Base-by-base conservation (phyloP, 441 rosid genomes). In the Corymbia calophylla region DNA sequence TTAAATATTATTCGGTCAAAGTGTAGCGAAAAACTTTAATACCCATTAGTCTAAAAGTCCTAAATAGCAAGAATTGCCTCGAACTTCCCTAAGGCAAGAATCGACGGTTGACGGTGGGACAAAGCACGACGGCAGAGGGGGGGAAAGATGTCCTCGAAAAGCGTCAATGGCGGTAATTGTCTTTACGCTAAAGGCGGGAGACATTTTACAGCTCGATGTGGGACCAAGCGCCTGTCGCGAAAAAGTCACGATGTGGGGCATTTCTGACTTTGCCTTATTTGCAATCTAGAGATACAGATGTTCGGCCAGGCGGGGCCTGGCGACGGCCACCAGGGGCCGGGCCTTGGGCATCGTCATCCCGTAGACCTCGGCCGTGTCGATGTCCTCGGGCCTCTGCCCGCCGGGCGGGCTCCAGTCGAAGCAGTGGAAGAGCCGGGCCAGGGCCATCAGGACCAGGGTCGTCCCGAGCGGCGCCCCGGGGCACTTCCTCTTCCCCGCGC, bases 281-380 rank as follows among this genome's bases (percentile, higher is more conserved):
- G 56, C 87, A 55, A 5, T 9, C 27, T 87, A 77, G 66, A 23
- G 62, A 29, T 97, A 96, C 91, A 95, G 7, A 54, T 94, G 93
- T 73, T 90, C 84, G 11, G 94, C 90, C 87, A 97, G 91, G 32
- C 99, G 95, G 6, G 98, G 97, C 92, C 60, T 92, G 56, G 99
- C 96, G 32, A 94, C 3, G 18, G 97, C 98, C 90, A 93, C 31
- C 60, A 97, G 86, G 16, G 99, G 97, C 90, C 90, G 86, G 87
- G 98, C 98, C 90, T 95, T 97, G 5, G 99, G 99, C 99, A 97
- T 97, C 21, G 99, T 97, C 99, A 97, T 95, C 70, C 99, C 99
- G 29, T 97, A 97, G 19, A 95, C 95, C 91, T 97, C 99, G 3
- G 32, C 68, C 1, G 96, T 97, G 31, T 95, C 96, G 53, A 97